phyloP scores from a whole-genome alignment of 352 stramenopile species.

The Halophytophthora polymorphica region DNA sequence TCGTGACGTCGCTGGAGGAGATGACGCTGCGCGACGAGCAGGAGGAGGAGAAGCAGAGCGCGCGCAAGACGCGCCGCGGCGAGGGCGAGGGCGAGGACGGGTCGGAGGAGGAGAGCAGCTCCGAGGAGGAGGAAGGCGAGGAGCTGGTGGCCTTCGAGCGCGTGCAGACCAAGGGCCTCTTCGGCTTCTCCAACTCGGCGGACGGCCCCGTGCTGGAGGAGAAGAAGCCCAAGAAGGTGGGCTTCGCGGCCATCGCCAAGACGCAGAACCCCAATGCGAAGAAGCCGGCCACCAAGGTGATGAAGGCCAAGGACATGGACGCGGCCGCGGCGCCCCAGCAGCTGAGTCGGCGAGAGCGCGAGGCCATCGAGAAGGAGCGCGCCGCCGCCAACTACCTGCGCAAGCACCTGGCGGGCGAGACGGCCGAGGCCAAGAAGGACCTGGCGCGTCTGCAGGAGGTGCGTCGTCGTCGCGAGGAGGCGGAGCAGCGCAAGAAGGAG shows the following conservation, averaged over 20 bases:
- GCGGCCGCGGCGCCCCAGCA: conserved; percentile 52
- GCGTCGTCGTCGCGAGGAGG: conserved; percentile 77
- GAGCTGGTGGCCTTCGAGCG: conserved; percentile 67
- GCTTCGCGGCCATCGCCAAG: conserved; percentile 68
- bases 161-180: conserved; percentile 72
- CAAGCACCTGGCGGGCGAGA: conserved; percentile 83
- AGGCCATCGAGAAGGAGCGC: conserved; percentile 85
- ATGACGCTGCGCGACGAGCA: conserved; percentile 70
- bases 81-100: conserved; percentile 42
- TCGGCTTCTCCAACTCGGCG: conserved; percentile 61
- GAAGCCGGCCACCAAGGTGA: conserved; percentile 71
- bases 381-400: conserved; percentile 75
- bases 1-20: conserved; percentile 84
- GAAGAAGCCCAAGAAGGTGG: conserved; percentile 68
- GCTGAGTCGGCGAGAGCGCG: conserved; percentile 79
- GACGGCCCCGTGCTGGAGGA: conserved; percentile 55
- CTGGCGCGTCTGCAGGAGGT: conserved; percentile 75
- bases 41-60: conserved; percentile 67
- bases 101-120: conserved; percentile 52
- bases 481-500: conserved; percentile 74
- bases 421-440: conserved; percentile 86
- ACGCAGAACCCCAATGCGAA: conserved; percentile 81
- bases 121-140: conserved; percentile 53
- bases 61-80: conserved; percentile 67
- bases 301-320: conserved; percentile 87